Conservation (phyloP, 345 rosid genomes). For the Viola odorata region DNA sequence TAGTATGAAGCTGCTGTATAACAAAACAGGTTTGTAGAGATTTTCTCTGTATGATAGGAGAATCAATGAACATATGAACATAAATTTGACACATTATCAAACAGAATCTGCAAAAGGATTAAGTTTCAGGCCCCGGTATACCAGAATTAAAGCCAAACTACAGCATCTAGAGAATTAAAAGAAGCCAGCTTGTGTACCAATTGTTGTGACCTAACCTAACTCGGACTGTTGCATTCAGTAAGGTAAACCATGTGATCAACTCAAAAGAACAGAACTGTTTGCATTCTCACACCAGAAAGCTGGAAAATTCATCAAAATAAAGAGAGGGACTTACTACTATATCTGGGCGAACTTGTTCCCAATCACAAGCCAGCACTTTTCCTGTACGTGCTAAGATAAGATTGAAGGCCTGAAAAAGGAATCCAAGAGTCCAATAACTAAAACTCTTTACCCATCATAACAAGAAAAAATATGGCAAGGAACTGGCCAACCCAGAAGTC, state of each 20-base stretch:
- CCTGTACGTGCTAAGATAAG: conserved; percentile 27
- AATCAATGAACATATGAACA: too few relatives aligned
- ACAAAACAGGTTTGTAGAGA: too few relatives aligned
- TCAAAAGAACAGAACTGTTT: not conserved
- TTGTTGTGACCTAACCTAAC: not conserved
- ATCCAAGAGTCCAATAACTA: too few relatives aligned
- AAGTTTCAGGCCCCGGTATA: not conserved
- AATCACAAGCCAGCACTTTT: conserved; percentile 87
- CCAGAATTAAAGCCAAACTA: not conserved
- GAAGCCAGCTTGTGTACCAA: not conserved
- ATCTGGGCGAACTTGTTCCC: conserved; percentile 91
- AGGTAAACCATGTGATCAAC: not conserved
- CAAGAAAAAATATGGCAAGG: too few relatives aligned
- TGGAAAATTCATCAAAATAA: conserved; percentile 4
- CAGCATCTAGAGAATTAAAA: not conserved
- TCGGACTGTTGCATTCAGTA: not conserved
- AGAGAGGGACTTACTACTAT: conserved; percentile 55
- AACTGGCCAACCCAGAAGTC: too few relatives aligned
- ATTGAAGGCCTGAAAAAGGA: too few relatives aligned
- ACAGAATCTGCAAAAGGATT: not conserved
- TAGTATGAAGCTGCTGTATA: too few relatives aligned
- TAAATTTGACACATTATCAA: too few relatives aligned
- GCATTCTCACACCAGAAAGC: not conserved
- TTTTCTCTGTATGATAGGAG: too few relatives aligned
- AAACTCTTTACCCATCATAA: too few relatives aligned